phyloP scores from a whole-genome alignment of 139 green algal species.

The Chlorella sp. region DNA sequence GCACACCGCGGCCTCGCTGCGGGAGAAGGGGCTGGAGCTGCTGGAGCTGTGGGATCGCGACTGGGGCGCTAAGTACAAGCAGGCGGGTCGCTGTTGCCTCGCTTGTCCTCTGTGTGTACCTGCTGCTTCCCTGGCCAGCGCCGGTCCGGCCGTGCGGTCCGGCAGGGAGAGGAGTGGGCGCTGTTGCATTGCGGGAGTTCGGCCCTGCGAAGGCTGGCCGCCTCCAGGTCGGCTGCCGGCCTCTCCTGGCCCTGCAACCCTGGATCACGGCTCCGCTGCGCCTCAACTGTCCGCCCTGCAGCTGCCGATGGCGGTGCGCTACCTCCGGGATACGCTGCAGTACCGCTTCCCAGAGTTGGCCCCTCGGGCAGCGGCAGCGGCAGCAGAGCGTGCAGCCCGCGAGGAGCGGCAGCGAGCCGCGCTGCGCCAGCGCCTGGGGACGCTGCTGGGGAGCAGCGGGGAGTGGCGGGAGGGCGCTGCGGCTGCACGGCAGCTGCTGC shows the following conservation, averaged over 20 bases:
- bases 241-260: too few relatives aligned
- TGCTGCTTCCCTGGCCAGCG: neutral
- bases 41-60: conserved; percentile 48
- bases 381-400: neutral
- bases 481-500: conserved; percentile 7
- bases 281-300: neutral
- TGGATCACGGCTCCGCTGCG: too few relatives aligned
- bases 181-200: neutral
- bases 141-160: too few relatives aligned
- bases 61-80: conserved; percentile 42
- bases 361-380: conserved; percentile 7
- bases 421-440: conserved; percentile 9
- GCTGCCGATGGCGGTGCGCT: conserved; percentile 32
- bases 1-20: conserved; percentile 33
- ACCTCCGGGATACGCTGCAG: conserved; percentile 50
- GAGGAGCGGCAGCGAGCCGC: conserved; percentile 12
- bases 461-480: conserved; percentile 8
- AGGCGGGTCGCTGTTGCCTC: conserved; percentile 13
- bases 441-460: conserved; percentile 4
- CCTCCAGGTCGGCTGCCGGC: too few relatives aligned
- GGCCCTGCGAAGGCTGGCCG: too few relatives aligned
- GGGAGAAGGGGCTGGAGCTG: conserved; percentile 27
- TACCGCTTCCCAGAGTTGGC: conserved; percentile 45
- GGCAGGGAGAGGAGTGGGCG: neutral
- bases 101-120: too few relatives aligned